Base-by-base conservation (phyloP, 2,329 filamentous ascomycete species). In the Paraphaeosphaeria sporulosa region DNA sequence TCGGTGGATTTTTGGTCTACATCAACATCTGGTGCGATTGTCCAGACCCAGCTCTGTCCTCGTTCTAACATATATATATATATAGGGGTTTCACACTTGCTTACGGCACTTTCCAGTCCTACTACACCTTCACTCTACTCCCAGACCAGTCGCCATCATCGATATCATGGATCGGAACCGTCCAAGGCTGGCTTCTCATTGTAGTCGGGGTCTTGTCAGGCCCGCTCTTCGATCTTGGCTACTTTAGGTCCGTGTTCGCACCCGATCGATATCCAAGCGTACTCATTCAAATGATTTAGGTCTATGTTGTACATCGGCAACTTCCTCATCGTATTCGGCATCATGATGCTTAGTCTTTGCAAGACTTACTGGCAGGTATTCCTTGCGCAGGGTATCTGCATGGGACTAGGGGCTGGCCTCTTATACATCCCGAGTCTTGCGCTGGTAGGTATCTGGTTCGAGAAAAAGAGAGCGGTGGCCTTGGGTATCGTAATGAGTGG, bases 291-390 rank as follows among this genome's bases (percentile, higher is more conserved):
- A 3, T 27, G 6, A 4, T 27, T 27, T 27, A 74, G 78, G 0
- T 70, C 87, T 1, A 67, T 87, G 32, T 63, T 76, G 49, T 60
- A 71, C 57, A 62, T 68, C 2, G 87, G 87, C 17, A 83, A 82
- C 1, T 85, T 62, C 71, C 79, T 78, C 1, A 82, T 87, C 46
- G 83, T 89, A 4, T 84, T 89, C 55, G 84, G 86, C 3, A 74
- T 89, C 12, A 88, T 90, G 85, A 88, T 89, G 86, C 79, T 86
- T 0, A 85, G 82, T 23, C 71, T 89, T 63, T 87, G 78, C 49
- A 83, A 78, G 3, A 65, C 82, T 54, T 86, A 85, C 64, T 86
- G 84, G 71, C 84, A 86, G 59, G 81, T 85, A 55, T 74, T 86
- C 44, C 80, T 87, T 3, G 78, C 83, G 0, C 85, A 87, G 64